A percentile compares a stretch with the other conserved stretches of the same genome.
Conservation (phyloP, 768 basidiomycete species). For the Boletus sp. region DNA sequence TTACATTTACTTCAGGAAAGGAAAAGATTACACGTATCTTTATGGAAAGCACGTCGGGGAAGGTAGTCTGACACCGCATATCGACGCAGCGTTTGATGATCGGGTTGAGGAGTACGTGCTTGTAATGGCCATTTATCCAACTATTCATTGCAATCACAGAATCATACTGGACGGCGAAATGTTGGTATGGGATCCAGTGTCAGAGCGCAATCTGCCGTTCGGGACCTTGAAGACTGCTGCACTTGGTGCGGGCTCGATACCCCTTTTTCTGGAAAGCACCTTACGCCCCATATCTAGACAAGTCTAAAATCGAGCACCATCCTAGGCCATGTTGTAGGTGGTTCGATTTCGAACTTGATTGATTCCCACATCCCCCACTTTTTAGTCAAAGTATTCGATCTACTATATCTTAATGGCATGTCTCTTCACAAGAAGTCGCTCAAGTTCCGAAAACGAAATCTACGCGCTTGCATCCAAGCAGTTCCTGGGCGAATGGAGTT, state of each 20-base stretch:
- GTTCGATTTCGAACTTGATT: neutral
- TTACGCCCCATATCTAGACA: constrained; percentile 44
- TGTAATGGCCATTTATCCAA: neutral
- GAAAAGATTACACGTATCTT: constrained; percentile 86
- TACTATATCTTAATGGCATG: constrained; percentile 84
- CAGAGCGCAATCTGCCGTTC: constrained; percentile 85
- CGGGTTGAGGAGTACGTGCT: constrained; percentile 74
- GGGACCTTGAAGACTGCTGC: constrained; percentile 94
- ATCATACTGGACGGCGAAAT: constrained; percentile 97
- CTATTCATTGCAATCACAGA: constrained; percentile 38
- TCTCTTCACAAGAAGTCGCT: constrained; percentile 71
- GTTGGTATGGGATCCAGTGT: constrained; percentile 95
- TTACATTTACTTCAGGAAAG: constrained; percentile 54
- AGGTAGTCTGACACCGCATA: constrained; percentile 87
- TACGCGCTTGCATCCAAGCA: constrained; percentile 63
- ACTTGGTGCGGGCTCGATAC: constrained; percentile 47
- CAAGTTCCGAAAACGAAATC: constrained; percentile 73
- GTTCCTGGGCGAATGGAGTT: constrained; percentile 82
- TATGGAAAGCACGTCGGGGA: constrained; percentile 82
- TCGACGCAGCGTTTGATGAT: constrained; percentile 70
- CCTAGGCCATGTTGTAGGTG: constrained; percentile 89
- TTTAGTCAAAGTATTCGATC: constrained; percentile 95
- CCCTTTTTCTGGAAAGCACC: neutral
- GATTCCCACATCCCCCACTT: neutral
- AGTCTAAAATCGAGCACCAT: constrained; percentile 61